Evolutionary conservation across 2,329 filamentous ascomycete genomes (phyloP).

Genomic region (Stromatinia cepivora): DNA sequence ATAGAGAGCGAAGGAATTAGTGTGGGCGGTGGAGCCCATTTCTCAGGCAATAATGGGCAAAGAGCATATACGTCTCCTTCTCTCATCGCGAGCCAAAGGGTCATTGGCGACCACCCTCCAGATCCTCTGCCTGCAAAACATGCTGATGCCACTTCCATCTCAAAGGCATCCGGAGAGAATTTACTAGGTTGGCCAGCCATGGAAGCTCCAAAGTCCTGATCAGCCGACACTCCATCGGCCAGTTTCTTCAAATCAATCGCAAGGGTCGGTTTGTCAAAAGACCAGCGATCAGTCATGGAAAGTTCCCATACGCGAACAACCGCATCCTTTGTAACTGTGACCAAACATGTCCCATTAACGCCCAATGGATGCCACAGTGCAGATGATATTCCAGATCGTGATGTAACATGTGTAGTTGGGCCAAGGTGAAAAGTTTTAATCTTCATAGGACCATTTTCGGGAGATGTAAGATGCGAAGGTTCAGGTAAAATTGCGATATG

Average conservation of each 20-base stretch:
- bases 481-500: constrained; percentile 87
- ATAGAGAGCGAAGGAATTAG: constrained; percentile 81
- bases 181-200: constrained; percentile 71
- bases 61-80: constrained; percentile 92
- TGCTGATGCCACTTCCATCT: constrained; percentile 91
- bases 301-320: constrained; percentile 90
- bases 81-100: constrained; percentile 93
- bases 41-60: constrained; percentile 83
- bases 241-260: constrained; percentile 88
- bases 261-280: constrained; percentile 79
- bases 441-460: constrained; percentile 68
- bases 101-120: constrained; percentile 95
- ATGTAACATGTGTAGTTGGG: constrained; percentile 86
- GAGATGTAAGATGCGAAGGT: constrained; percentile 69
- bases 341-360: constrained; percentile 74
- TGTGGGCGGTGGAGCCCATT: constrained; percentile 77
- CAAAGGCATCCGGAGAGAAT: constrained; percentile 85
- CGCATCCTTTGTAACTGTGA: constrained; percentile 86
- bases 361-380: constrained; percentile 92
- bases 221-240: constrained; percentile 75
- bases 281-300: constrained; percentile 78
- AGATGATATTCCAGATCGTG: constrained; percentile 76
- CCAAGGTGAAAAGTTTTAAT: constrained; percentile 89
- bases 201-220: constrained; percentile 81
- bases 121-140: constrained; percentile 68